These are phyloP conservation scores for Violaceomyces palustris DNA, from an alignment of 1,284 basidiomycete genomes.

Conservation along the genomic window DNA sequence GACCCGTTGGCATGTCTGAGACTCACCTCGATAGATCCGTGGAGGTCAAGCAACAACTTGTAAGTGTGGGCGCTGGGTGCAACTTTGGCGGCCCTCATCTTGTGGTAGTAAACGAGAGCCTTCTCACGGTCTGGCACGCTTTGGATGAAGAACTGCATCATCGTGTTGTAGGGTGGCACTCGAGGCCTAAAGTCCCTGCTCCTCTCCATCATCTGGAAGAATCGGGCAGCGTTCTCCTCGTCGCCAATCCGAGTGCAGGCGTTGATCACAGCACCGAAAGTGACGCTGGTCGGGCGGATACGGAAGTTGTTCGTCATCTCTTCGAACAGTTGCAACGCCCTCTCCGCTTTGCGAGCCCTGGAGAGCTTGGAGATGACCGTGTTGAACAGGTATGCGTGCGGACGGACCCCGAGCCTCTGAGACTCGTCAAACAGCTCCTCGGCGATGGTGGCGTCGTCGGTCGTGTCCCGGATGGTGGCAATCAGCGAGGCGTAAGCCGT, in stretches of 20 bases:
- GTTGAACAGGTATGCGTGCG: conserved; percentile 49
- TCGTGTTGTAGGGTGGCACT: conserved; percentile 91
- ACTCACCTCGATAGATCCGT: conserved; percentile 81
- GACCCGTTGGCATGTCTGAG: no score
- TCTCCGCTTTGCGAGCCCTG: conserved; percentile 48
- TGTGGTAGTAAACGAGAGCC: conserved; percentile 64
- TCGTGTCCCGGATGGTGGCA: conserved; percentile 48
- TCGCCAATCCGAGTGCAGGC: conserved; percentile 83
- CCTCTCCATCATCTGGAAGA: conserved; percentile 79
- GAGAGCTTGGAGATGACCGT: conserved; percentile 51
- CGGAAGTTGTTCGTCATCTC: conserved; percentile 45
- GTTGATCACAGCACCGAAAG: conserved; percentile 85
- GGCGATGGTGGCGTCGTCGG: conserved; percentile 50
- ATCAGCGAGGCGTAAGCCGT: conserved; percentile 49
- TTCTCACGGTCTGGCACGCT: conserved; percentile 73
- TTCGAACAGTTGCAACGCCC: conserved; percentile 48
- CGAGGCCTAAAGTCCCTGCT: conserved; percentile 75
- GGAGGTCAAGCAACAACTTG: conserved; percentile 78
- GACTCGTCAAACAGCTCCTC: conserved; percentile 50
- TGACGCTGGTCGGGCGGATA: conserved; percentile 74
- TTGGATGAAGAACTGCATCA: conserved; percentile 95
- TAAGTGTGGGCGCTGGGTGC: conserved; percentile 46
- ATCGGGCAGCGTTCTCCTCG: conserved; percentile 68
- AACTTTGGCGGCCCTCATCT: conserved; percentile 65
- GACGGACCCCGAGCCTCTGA: conserved; percentile 39